Conservation (phyloP, 2,329 filamentous ascomycete species). For the Colletotrichum plurivorum region DNA sequence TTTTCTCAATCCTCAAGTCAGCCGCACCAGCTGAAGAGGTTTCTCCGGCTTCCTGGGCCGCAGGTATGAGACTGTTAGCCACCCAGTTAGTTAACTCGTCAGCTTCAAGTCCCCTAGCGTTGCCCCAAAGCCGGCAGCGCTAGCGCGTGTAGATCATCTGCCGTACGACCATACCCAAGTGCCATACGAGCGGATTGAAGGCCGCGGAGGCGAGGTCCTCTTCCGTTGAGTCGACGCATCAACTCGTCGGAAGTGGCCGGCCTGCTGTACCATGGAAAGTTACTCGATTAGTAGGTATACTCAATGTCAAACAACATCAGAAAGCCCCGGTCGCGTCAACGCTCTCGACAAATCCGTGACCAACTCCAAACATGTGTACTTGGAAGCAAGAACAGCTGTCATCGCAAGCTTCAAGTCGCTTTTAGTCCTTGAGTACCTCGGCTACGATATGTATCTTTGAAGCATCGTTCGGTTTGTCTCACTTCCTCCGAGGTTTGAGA, state of each 20-base stretch:
- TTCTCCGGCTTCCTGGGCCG: too few species aligned
- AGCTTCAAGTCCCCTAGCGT: neutral
- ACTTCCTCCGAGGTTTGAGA: constrained; percentile 17
- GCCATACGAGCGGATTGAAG: neutral
- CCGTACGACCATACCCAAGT: constrained; percentile 6
- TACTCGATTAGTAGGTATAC: neutral
- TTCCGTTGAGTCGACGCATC: neutral
- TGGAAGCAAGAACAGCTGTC: too few species aligned
- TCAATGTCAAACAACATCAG: neutral
- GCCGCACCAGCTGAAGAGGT: too few species aligned
- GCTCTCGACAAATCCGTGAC: too few species aligned
- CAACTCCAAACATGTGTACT: too few species aligned
- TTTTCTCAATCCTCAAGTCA: too few species aligned
- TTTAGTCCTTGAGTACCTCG: neutral
- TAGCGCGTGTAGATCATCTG: constrained; percentile 6
- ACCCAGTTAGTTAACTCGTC: neutral
- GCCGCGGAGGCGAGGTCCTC: neutral
- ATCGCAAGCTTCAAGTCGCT: too few species aligned
- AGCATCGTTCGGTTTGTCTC: neutral
- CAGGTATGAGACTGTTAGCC: neutral
- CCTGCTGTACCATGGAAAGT: neutral
- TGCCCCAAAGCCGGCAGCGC: neutral
- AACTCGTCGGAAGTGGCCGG: constrained; percentile 5
- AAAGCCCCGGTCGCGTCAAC: too few species aligned
- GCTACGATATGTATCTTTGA: neutral